Evolutionary conservation across 805 yeast genomes (phyloP), one percentile per base, ranked within the genome.

Genomic region (Kuraishia capsulata): DNA sequence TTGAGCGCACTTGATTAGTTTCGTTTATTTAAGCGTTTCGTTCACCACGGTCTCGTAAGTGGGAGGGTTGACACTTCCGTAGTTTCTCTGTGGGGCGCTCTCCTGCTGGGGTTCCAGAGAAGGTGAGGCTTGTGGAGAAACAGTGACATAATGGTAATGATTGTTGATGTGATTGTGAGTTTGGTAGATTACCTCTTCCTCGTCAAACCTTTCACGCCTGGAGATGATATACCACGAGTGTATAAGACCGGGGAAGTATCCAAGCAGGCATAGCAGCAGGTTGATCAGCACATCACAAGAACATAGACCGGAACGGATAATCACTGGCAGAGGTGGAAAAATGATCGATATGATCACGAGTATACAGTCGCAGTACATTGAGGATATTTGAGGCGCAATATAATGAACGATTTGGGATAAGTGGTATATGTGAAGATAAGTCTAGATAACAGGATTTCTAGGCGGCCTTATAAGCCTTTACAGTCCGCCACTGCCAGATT

Each of bases 261-360:
- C 85, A 24, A 81, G 57, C 6, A 78, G 37, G 45, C 78, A 76
- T 31, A 82, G 62, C 20, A 74, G 54, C 30, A 85, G 65, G 57
- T 84, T 85, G 51, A 86, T 80, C 40, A 77, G 56, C 35, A 67
- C 65, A 52, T 85, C 95, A 5, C 78, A 75, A 2, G 89, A 77
- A 44, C 81, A 78, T 38, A 81, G 42, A 3, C 95, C 95, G 39
- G 81, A 67, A 53, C 82, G 81, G 44, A 83, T 61, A 50, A 76
- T 67, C 16, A 85, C 95, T 1, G 95, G 87, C 38, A 85, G 54
- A 1, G 94, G 94, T 1, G 95, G 95, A 49, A 81, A 67, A 48
- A 85, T 55, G 36, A 84, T 70, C 2, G 92, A 84, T 36, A 85
- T 49, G 8, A 85, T 61, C 14, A 80, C 82, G 33, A 85, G 67